Evolutionary conservation across 1,284 basidiomycete species (phyloP), one percentile per base, ranked within the genome.

Genomic region (Boletus semigastroideus): DNA sequence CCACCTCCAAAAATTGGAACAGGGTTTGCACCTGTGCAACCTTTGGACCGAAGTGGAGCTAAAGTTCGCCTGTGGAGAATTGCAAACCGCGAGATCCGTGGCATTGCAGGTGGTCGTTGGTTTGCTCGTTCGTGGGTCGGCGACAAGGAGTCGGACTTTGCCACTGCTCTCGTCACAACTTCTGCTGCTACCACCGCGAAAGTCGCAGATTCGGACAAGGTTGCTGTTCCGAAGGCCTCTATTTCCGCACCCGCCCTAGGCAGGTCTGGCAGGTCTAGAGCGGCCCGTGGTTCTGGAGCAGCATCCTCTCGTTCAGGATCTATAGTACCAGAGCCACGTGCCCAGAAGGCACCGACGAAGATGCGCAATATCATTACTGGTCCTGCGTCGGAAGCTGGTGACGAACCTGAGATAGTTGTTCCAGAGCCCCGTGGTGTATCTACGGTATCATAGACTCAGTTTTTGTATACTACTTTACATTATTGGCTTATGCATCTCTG

Each of bases 61-160:
- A 79, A 80, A 57, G 79, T 81, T 14, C 80, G 87, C 39, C 81
- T 78, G 52, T 90, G 87, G 87, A 78, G 86, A 42, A 65, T 78
- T 39, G 87, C 86, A 6, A 77, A 84, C 52, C 79, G 88, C 45
- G 88, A 90, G 66, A 81, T 90, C 43, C 76, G 86, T 39, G 88
- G 87, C 10, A 88, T 90, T 49, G 88, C 83, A 30, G 87, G 87
- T 13, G 87, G 87, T 3, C 78, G 87, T 27, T 90, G 88, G 88
- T 85, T 90, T 59, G 71, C 82, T 9, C 78, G 78, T 27, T 73
- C 84, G 13, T 90, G 87, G 87, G 84, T 87, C 13, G 88, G 87
- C n/a, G 83, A 84, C 53, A 89, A 87, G 66, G 85, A 87, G 40
- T 88, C 86, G 13, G 79, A 85, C 53, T 83, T 78, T 51, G 78